Base-by-base conservation (phyloP, 345 rosid genomes). In the Populus ilicifolia region DNA sequence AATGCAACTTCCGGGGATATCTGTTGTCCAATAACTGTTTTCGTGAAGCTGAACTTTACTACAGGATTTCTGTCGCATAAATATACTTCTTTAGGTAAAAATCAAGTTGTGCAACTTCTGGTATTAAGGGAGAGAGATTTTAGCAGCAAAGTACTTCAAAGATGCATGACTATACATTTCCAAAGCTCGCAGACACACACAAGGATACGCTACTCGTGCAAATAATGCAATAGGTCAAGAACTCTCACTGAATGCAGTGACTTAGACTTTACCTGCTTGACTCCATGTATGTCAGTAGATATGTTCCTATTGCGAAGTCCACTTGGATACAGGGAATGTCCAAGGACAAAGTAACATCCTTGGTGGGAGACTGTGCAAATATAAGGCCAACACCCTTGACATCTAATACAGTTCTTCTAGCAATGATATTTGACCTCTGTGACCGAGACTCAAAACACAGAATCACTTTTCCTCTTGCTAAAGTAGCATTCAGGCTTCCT, bases 1-100 rank as follows among this genome's bases (percentile, higher is more conserved):
- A 76, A 75, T 8, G 89, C 90, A 13, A 88, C 78, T 83, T 89
- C 87, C 6, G 88, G 90, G 39, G 93, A 83, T 76, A 85, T 77
- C 63, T 85, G 85, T 21, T 76, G 71, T 67, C 92, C 88, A 44
- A 84, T 25, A 20, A 71, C 75, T 25, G 89, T 88, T 75, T 79
- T 82, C 38, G 88, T 68, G 72, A 71, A 66, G 77, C 87, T 73
- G 67, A 87, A 83, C 82, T 85, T 89, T 72, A 87, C 85, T 12
- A 73, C 70, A 18, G 88, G 90, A 52, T 80, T 78, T 72, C 88
- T 89, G 83, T 61, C 5, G n/a, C 65, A 79, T 69, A 67, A 71
- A 80, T 73, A 29, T 17, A n/a, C 27, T 76, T 80, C 72, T 69
- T 77, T 52, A 70, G 23, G 8, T 54, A 38, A 61, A 43, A 14